phyloP scores from a whole-genome alignment of 371 early-diverging fungal genomes.

The Mucor ambiguus region DNA sequence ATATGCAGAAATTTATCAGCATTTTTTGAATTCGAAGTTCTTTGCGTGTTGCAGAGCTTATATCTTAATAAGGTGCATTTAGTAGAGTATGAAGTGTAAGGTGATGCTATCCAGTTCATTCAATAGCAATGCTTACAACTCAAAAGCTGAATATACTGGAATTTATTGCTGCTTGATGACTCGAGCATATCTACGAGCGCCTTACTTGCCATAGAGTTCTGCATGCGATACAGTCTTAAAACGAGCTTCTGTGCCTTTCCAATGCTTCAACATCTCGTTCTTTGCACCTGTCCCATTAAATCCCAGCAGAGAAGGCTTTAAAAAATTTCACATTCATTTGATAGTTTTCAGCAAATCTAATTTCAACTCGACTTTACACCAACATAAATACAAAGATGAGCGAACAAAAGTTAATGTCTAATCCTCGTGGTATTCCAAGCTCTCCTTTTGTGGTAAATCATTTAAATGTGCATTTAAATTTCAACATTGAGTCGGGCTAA shows the following conservation, averaged over 20 bases:
- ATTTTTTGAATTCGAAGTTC: background rate
- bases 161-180: no score
- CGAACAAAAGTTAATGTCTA: slow-evolving; percentile 61
- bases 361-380: background rate
- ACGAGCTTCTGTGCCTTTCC: background rate
- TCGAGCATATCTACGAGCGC: no score
- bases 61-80: background rate
- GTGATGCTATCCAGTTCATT: no score
- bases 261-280: background rate
- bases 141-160: no score
- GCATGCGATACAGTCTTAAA: no score
- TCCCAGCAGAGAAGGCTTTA: slow-evolving; percentile 3
- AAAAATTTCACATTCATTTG: background rate
- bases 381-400: slow-evolving; percentile 18
- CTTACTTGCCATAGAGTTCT: no score
- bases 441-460: slow-evolving; percentile 91
- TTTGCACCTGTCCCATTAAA: background rate
- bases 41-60: background rate
- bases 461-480: background rate
- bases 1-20: background rate
- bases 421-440: slow-evolving; percentile 93
- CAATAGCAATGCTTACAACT: no score
- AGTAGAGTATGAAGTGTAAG: no score
- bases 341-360: background rate
- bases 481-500: background rate